These are phyloP conservation scores for Piromyces finnis DNA, from an alignment of 192 early-diverging fungal genomes.

Conservation along the genomic window DNA sequence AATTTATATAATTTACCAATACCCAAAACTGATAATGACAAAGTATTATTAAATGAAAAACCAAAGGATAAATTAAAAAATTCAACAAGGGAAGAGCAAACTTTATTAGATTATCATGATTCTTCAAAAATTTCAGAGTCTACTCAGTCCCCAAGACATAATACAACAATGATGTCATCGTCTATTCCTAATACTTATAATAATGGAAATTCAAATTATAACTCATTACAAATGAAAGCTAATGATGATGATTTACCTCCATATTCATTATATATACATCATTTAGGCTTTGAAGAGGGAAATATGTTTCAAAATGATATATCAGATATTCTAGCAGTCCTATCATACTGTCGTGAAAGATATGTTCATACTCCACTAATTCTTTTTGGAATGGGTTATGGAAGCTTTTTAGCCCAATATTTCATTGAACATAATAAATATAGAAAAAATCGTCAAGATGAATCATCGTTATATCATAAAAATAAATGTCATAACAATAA, in stretches of 20 bases:
- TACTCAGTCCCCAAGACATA: no score
- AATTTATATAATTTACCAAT: background rate
- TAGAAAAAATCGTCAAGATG: background rate
- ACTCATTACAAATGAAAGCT: no score
- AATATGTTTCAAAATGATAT: background rate
- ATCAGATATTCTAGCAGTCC: background rate
- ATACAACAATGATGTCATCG: no score
- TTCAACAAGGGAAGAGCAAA: no score
- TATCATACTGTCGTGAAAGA: background rate
- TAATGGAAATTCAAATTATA: no score
- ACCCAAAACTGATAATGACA: background rate
- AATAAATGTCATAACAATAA: background rate
- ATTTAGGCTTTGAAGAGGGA: background rate
- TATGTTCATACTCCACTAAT: background rate
- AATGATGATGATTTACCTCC: background rate
- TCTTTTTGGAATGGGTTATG: background rate
- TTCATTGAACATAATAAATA: background rate
- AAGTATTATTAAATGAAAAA: background rate
- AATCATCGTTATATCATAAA: background rate
- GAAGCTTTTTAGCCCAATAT: background rate
- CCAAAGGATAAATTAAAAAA: background rate
- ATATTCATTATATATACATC: background rate
- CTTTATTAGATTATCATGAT: no score
- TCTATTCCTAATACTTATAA: background rate
- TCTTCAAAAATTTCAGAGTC: no score